Evolutionary conservation across 192 early-diverging fungal species (phyloP).

Genomic region (Umbelopsis ramanniana): DNA sequence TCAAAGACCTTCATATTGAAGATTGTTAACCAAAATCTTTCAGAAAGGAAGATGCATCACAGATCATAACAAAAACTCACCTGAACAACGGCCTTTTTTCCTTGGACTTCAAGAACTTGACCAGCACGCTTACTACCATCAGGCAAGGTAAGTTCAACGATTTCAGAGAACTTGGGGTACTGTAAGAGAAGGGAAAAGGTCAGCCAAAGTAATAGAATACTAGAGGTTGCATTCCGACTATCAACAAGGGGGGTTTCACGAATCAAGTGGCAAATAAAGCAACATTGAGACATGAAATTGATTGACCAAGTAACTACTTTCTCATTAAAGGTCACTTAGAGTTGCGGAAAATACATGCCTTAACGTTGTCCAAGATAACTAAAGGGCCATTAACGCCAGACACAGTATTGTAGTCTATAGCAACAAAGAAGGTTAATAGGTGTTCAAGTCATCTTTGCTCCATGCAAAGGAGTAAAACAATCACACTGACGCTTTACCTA

Average conservation of each 20-base stretch:
- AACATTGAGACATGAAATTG: no score
- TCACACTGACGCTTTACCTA: constrained; percentile 62
- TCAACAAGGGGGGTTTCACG: no score
- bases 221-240: no score
- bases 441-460: neutral
- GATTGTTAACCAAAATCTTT: neutral
- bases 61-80: constrained; percentile 42
- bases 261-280: no score
- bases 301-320: no score
- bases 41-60: constrained; percentile 21
- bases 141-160: constrained; percentile 95
- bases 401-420: constrained; percentile 94
- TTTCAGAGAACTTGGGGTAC: constrained; percentile 97
- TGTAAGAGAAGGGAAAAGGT: constrained; percentile 28
- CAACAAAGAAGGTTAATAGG: constrained; percentile 8
- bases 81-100: constrained; percentile 95
- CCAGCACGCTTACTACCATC: constrained; percentile 95
- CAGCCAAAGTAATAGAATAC: neutral
- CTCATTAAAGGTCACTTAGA: no score
- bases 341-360: constrained; percentile 56
- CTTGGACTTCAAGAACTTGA: constrained; percentile 97
- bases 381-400: constrained; percentile 97
- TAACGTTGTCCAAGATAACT: constrained; percentile 98
- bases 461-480: neutral
- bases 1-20: constrained; percentile 79